These are phyloP conservation scores for Verticillium albo-atrum DNA, from an alignment of 2,329 filamentous ascomycete genomes.

Conservation along the genomic window DNA sequence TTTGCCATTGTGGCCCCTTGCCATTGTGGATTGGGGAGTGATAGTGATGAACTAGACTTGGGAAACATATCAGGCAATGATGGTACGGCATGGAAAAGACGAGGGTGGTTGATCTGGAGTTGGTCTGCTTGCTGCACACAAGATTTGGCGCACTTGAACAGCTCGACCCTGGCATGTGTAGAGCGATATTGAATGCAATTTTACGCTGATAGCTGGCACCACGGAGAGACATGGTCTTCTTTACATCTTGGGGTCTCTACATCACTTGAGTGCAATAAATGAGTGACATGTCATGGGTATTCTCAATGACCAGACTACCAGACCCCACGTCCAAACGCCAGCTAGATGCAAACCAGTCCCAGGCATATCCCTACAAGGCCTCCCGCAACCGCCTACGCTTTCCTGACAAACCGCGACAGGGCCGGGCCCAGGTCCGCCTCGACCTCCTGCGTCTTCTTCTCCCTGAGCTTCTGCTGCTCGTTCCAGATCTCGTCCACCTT, in stretches of 20 bases:
- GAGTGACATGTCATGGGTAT: conserved; percentile 10
- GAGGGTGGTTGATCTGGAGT: background rate
- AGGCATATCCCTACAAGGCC: background rate
- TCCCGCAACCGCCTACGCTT: conserved; percentile 37
- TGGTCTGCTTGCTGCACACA: background rate
- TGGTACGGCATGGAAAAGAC: background rate
- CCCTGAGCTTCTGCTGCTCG: conserved; percentile 62
- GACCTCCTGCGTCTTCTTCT: conserved; percentile 57
- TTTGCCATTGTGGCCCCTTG: too few relatives aligned
- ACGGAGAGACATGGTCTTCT: background rate
- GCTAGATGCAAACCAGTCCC: conserved; percentile 8
- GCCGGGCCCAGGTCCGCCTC: conserved; percentile 79
- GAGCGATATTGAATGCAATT: background rate
- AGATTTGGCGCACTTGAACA: background rate
- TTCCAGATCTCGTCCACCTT: conserved; percentile 79
- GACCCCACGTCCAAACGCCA: conserved; percentile 10
- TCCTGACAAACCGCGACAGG: conserved; percentile 77
- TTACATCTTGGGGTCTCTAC: background rate
- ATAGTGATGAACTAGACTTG: background rate
- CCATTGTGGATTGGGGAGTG: too few relatives aligned
- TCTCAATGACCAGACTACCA: conserved; percentile 1
- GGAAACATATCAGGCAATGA: background rate
- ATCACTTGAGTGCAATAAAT: background rate
- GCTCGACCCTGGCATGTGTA: background rate
- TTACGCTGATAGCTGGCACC: background rate